Evolutionary conservation across 2,329 filamentous ascomycete genomes (phyloP).

Genomic region (Cladosporium sp.): DNA sequence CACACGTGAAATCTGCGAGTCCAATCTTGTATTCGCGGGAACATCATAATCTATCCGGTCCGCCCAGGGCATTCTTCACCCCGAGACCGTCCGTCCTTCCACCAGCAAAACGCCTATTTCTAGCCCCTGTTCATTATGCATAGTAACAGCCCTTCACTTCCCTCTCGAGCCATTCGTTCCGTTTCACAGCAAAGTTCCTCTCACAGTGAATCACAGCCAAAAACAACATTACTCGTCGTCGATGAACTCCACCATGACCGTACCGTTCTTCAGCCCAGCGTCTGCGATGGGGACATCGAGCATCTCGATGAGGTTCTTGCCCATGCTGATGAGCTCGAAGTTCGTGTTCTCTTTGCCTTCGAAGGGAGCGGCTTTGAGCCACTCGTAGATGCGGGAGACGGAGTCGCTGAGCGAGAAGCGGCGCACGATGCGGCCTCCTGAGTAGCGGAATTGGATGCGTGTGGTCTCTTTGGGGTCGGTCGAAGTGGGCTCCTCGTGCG

Average conservation of each 20-base stretch:
- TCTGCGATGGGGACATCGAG: conserved; percentile 74
- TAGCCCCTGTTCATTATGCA: conserved; percentile 18
- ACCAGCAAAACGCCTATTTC: conserved; percentile 4
- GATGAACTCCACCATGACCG: conserved; percentile 87
- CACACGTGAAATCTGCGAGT: background rate
- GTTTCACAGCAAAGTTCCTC: background rate
- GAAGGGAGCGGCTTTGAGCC: conserved; percentile 86
- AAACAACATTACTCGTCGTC: conserved; percentile 30
- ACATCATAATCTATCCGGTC: conserved; percentile 1
- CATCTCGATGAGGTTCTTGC: conserved; percentile 77
- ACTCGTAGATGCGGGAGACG: conserved; percentile 87
- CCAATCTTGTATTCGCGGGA: conserved; percentile 8
- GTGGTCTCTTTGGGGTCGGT: conserved; percentile 70
- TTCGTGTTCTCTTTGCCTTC: conserved; percentile 74
- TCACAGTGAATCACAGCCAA: background rate
- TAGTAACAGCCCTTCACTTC: background rate
- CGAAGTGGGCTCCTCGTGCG: conserved; percentile 73
- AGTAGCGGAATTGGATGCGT: conserved; percentile 88
- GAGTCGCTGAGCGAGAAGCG: conserved; percentile 77
- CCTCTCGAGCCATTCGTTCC: background rate
- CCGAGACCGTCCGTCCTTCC: background rate
- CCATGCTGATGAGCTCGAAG: conserved; percentile 89
- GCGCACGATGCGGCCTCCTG: conserved; percentile 80
- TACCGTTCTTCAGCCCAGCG: conserved; percentile 86
- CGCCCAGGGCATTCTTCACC: background rate